Conservation (phyloP, 169 alveolate species). For the Cryptosporidium xiaoi region DNA sequence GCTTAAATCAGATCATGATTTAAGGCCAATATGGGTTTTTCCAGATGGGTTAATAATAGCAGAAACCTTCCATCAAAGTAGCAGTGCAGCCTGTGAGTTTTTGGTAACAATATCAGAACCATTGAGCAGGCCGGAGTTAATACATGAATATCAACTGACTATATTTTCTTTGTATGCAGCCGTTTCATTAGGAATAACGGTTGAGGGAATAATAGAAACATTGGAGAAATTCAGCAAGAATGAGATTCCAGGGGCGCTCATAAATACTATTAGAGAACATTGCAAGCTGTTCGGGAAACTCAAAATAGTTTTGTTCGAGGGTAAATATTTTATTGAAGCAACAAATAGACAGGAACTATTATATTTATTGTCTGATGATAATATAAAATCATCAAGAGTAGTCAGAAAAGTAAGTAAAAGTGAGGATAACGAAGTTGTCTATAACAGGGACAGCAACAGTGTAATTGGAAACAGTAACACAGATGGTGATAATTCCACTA, state of each 20-base stretch:
- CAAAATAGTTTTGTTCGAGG: constrained; percentile 91
- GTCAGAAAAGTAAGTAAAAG: not conserved
- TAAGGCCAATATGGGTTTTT: constrained; percentile 91
- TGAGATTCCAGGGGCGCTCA: constrained; percentile 86
- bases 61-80: constrained; percentile 84
- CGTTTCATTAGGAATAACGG: constrained; percentile 93
- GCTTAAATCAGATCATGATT: constrained; percentile 84
- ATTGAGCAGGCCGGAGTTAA: constrained; percentile 93
- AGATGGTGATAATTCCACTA: not conserved
- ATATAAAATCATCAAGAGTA: constrained; percentile 84
- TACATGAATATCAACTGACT: constrained; percentile 95
- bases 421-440: not conserved
- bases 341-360: constrained; percentile 86
- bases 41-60: constrained; percentile 88
- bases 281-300: constrained; percentile 91
- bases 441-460: not conserved
- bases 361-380: constrained; percentile 85
- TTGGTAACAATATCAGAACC: constrained; percentile 98
- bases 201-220: constrained; percentile 91
- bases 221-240: constrained; percentile 93
- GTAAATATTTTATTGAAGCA: constrained; percentile 93
- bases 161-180: constrained; percentile 96
- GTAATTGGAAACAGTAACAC: too few relatives aligned
- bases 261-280: constrained; percentile 81
- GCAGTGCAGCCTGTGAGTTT: constrained; percentile 94